Base-by-base conservation (phyloP, 148 eudicot species). In the Salicornia ramosissima region DNA sequence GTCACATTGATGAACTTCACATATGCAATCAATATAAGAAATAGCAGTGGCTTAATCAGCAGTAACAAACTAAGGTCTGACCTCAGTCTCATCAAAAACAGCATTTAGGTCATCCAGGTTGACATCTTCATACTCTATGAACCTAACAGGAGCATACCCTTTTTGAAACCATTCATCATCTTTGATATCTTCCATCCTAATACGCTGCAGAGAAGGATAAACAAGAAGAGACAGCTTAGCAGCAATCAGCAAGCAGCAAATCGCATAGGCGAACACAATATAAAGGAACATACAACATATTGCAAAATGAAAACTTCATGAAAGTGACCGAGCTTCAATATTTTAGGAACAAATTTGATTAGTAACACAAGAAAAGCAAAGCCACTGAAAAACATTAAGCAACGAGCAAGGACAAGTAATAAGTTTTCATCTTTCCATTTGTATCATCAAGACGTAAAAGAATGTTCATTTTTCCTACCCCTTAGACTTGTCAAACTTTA, bases 81-180 rank as follows among this genome's bases (percentile, higher is more conserved):
- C 98, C 96, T 93, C 96, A 25, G 86, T 78, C 74, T 84, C 94
- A 79, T 94, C 91, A 83, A 94, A 91, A 72, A 83, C 95, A 69
- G 97, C 95, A 88, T 90, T 84, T 53, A 94, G 80, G 74, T 94
- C 99, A 77, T 94, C 97, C 65, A 94, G 83, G 77, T 94, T 89
- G 75, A 94, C 83, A 74, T 88, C 99, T 90, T 94, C 99, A 71
- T 83, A 80, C 72, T 90, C 97, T 60, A 85, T 54, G 70, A 85
- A 77, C 53, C 71, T 82, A 74, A 79, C 90, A 57, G 99, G 99
- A 83, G 78, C 82, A 74, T 94, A 90, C 50, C 78, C 86, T 80
- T 64, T 94, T 65, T 71, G 77, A 78, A 94, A 94, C 99, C 99
- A 94, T 70, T 90, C 97, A 77, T 94, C 92, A 72, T 82, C 84